Evolutionary conservation across 805 yeast species (phyloP), one percentile per base, ranked within the genome.

Genomic region (Yueomyces sinensis): DNA sequence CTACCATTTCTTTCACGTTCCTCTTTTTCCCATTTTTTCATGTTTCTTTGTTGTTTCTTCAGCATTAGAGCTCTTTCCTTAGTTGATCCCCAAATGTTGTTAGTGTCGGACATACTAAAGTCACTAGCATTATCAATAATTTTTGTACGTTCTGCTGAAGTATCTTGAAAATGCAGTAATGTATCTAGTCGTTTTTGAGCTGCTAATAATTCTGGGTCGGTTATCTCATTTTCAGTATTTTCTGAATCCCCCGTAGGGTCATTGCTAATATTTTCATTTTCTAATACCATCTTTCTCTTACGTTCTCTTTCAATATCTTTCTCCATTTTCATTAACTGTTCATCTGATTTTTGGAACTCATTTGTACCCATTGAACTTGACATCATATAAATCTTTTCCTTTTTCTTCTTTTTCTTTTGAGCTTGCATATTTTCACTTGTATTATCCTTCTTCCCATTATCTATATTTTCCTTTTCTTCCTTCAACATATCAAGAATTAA

Each of bases 61-160:
- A 91, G 61, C 51, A 82, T 84, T 37, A 84, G 62, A 0, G 96
- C 96, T 44, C 91, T 72, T 46, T 93, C 96, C 35, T 77, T 67
- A 1, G 94, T 77, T 27, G 66, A 62, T 0, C 94, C 76, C 97
- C 98, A 91, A 41, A 78, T 61, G 43, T 72, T 78, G 23, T 65
- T 66, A 1, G 68, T 58, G 3, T 62, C 61, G 0, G 83, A 72
- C 25, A 66, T 59, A 13, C 68, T 62, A 36, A 77, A 56, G 52
- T 91, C 98, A 4, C 94, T 74, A 0, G 93, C 95, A 50, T 83
- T 78, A 52, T 91, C 99, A 28, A 93, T 87, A 41, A 91, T 84
- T 45, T 73, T 74, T 0, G 98, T 91, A 52, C 99, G 67, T 53
- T 84, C 93, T 1, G 87, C 82, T 5, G 93, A 82, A 14, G 87